Evolutionary conservation across 2,329 filamentous ascomycete genomes (phyloP).

Genomic region (Lasiodiplodia hormozganensis): DNA sequence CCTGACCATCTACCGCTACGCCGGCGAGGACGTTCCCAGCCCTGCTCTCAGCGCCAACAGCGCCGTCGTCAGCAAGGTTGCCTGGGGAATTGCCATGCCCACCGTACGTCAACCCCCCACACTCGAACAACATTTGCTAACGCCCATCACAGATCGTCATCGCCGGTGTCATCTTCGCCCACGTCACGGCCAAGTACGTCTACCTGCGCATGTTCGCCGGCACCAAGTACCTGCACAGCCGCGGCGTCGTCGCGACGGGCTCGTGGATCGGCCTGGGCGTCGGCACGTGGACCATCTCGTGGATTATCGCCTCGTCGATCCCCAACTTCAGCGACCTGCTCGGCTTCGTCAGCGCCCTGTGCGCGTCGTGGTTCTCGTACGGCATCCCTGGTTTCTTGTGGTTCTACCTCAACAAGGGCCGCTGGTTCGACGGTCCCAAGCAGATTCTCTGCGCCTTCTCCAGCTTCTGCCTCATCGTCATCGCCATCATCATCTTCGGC

Average conservation of each 20-base stretch:
- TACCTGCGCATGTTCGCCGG: slow-evolving; percentile 66
- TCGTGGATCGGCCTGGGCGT: slow-evolving; percentile 40
- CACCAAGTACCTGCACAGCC: slow-evolving; percentile 49
- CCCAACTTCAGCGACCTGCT: slow-evolving; percentile 74
- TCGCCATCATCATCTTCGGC: slow-evolving; percentile 43
- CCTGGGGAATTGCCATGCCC: slow-evolving; percentile 74
- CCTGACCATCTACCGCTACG: slow-evolving; percentile 72
- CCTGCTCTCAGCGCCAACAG: slow-evolving; percentile 72
- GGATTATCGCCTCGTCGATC: slow-evolving; percentile 73
- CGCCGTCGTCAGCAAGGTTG: slow-evolving; percentile 66
- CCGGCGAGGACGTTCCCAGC: slow-evolving; percentile 66
- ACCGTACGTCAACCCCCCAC: slow-evolving; percentile 47
- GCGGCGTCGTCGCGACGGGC: slow-evolving; percentile 47
- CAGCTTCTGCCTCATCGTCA: slow-evolving; percentile 39
- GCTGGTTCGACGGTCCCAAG: slow-evolving; percentile 46
- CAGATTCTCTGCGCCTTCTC: slow-evolving; percentile 42
- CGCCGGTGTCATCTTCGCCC: slow-evolving; percentile 74
- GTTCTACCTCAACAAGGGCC: slow-evolving; percentile 51
- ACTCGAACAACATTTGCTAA: background rate
- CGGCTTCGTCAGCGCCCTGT: slow-evolving; percentile 67
- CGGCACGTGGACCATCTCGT: slow-evolving; percentile 70
- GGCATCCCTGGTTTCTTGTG: slow-evolving; percentile 49
- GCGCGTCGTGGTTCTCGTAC: slow-evolving; percentile 72
- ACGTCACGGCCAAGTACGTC: slow-evolving; percentile 71
- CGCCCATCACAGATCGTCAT: slow-evolving; percentile 62